Conservation (phyloP, 2,329 filamentous ascomycete species). For the Rhinocladiella mackenziei region DNA sequence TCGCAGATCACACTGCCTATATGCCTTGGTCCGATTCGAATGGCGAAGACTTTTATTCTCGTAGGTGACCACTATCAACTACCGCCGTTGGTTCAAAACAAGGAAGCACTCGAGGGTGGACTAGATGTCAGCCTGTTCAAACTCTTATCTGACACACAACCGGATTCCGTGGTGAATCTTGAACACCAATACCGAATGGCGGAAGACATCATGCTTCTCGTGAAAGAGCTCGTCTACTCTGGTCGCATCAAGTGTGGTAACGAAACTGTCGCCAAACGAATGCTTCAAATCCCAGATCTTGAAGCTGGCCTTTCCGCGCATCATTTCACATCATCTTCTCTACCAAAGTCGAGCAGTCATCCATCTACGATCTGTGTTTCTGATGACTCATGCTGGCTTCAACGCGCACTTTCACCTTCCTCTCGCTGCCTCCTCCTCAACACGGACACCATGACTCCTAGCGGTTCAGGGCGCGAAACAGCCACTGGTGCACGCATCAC, state of each 20-base stretch:
- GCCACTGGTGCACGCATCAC: slow-evolving; percentile 80
- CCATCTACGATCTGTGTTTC: slow-evolving; percentile 30
- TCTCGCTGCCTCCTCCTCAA: slow-evolving; percentile 83
- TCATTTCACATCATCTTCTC: slow-evolving; percentile 54
- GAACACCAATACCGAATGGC: slow-evolving; percentile 99
- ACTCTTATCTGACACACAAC: slow-evolving; percentile 81
- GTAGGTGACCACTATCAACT: slow-evolving; percentile 97
- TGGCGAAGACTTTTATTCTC: slow-evolving; percentile 87
- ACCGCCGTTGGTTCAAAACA: slow-evolving; percentile 89
- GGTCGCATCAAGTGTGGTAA: slow-evolving; percentile 87
- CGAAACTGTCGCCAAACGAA: slow-evolving; percentile 64
- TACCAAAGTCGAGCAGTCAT: slow-evolving; percentile 9
- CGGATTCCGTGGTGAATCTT: slow-evolving; percentile 80
- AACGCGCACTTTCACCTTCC: slow-evolving; percentile 63
- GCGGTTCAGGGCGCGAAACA: slow-evolving; percentile 54
- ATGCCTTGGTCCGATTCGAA: slow-evolving; percentile 86
- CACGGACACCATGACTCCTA: slow-evolving; percentile 69
- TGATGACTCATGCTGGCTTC: slow-evolving; percentile 67
- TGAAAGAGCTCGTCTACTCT: slow-evolving; percentile 89
- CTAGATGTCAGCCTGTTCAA: slow-evolving; percentile 94
- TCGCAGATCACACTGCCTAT: slow-evolving; percentile 96
- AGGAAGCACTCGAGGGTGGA: slow-evolving; percentile 77
- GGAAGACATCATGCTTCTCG: slow-evolving; percentile 90
- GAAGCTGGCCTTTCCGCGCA: slow-evolving; percentile 52
- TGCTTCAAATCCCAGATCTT: slow-evolving; percentile 65